phyloP scores from a whole-genome alignment of 2,329 filamentous ascomycete genomes.

The Trichocomaceae sp. region DNA sequence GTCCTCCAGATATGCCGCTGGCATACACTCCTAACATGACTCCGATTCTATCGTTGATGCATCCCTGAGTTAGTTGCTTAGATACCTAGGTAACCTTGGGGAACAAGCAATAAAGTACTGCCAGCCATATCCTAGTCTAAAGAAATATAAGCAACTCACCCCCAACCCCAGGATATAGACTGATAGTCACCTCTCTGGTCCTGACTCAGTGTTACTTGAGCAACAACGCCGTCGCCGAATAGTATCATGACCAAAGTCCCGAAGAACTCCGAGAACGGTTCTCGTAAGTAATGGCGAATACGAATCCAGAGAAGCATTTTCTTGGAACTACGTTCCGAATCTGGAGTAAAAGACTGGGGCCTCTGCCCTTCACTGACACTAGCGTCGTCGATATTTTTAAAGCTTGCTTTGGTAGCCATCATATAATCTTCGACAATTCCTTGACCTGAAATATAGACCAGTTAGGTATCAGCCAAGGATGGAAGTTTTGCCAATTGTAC shows the following conservation, averaged over 20 bases:
- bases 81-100: not conserved
- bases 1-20: slow-evolving; percentile 54
- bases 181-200: slow-evolving; percentile 43
- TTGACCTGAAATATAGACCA: not conserved
- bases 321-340: not conserved
- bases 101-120: not conserved
- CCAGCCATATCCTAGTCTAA: not conserved
- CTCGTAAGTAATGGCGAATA: slow-evolving; percentile 47
- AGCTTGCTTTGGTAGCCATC: not conserved
- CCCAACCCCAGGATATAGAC: slow-evolving; percentile 48
- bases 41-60: slow-evolving; percentile 45
- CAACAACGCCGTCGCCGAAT: slow-evolving; percentile 65
- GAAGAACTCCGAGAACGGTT: slow-evolving; percentile 61
- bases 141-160: slow-evolving; percentile 25
- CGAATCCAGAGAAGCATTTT: slow-evolving; percentile 45
- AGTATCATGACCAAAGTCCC: slow-evolving; percentile 62
- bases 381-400: not conserved
- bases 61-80: not conserved
- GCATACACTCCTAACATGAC: slow-evolving; percentile 64
- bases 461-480: not conserved
- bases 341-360: not conserved
- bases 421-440: not conserved
- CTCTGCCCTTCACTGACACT: not conserved
- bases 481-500: not conserved
- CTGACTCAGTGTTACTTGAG: slow-evolving; percentile 58